These are phyloP conservation scores for Apiospora phragmitis DNA, from an alignment of 2,329 filamentous ascomycete genomes.

Conservation along the genomic window DNA sequence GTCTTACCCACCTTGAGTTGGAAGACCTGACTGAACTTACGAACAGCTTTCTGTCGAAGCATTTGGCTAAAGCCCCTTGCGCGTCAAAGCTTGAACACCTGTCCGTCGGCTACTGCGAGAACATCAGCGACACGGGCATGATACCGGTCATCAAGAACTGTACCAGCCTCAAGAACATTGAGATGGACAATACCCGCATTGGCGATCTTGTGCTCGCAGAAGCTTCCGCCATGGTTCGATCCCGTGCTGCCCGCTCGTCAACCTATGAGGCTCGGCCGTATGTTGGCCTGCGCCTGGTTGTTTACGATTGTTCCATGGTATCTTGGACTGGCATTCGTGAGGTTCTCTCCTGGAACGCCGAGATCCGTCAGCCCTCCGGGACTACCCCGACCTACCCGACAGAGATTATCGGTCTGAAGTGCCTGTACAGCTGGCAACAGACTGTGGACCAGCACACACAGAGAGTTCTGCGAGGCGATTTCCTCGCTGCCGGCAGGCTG, in stretches of 20 bases:
- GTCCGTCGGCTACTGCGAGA: constrained; percentile 88
- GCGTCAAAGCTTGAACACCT: constrained; percentile 73
- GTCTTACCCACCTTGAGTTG: constrained; percentile 82
- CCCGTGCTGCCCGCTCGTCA: constrained; percentile 53
- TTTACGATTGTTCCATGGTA: constrained; percentile 89
- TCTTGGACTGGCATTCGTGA: constrained; percentile 92
- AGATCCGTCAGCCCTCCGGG: constrained; percentile 56
- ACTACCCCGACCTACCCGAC: constrained; percentile 61
- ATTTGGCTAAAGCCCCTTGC: constrained; percentile 76
- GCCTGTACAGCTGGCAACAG: constrained; percentile 93
- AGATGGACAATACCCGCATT: constrained; percentile 92
- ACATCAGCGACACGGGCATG: constrained; percentile 80
- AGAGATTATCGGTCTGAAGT: constrained; percentile 84
- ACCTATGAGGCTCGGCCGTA: constrained; percentile 43
- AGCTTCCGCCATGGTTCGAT: constrained; percentile 76
- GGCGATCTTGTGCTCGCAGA: constrained; percentile 85
- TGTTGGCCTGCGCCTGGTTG: constrained; percentile 72
- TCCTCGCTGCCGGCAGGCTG: constrained; percentile 71
- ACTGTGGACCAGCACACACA: constrained; percentile 93
- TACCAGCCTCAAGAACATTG: constrained; percentile 66
- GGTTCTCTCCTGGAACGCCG: constrained; percentile 81
- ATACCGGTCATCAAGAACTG: constrained; percentile 79
- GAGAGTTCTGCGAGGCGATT: constrained; percentile 76
- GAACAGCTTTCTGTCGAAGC: constrained; percentile 69
- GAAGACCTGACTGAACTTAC: constrained; percentile 81